Evolutionary conservation across 2,329 filamentous ascomycete genomes (phyloP).

Genomic region (Atkinsonella hypoxylon): DNA sequence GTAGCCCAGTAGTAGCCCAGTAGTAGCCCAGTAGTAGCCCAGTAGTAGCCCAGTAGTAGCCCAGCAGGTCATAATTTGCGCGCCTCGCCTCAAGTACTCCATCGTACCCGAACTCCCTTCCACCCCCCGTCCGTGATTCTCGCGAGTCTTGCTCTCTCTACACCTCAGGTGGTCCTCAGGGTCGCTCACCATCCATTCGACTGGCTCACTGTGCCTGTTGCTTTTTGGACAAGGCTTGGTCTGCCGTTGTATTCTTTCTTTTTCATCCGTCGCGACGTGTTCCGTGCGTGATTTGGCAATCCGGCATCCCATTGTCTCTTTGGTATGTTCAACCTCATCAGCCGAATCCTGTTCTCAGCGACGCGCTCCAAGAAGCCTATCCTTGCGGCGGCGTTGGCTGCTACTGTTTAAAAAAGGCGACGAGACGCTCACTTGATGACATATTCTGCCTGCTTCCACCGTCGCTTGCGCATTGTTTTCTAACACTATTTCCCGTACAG

Average conservation of each 20-base stretch:
- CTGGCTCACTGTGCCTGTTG: constrained; percentile 4
- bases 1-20: no score
- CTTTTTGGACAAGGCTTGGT: constrained; percentile 3
- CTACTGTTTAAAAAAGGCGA: background rate
- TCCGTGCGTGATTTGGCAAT: background rate
- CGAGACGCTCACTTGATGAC: background rate
- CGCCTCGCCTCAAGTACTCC: constrained; percentile 1
- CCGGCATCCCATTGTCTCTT: background rate
- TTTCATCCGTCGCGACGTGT: background rate
- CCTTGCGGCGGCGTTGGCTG: background rate
- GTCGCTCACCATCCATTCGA: constrained; percentile 4
- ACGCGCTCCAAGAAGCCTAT: background rate
- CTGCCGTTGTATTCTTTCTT: background rate
- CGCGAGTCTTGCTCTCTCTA: constrained; percentile 3
- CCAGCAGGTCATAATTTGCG: no score
- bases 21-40: no score
- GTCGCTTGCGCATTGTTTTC: background rate
- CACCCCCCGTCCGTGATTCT: constrained; percentile 6
- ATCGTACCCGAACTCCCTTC: constrained; percentile 2
- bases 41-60: no score
- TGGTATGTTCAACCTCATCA: background rate
- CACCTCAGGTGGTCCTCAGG: constrained; percentile 9
- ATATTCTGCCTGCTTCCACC: background rate
- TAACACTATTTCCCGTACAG: background rate
- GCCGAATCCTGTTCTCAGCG: background rate